These are phyloP conservation scores for Lophiostoma macrostomum DNA, from an alignment of 495 filamentous ascomycete species.

Conservation along the genomic window DNA sequence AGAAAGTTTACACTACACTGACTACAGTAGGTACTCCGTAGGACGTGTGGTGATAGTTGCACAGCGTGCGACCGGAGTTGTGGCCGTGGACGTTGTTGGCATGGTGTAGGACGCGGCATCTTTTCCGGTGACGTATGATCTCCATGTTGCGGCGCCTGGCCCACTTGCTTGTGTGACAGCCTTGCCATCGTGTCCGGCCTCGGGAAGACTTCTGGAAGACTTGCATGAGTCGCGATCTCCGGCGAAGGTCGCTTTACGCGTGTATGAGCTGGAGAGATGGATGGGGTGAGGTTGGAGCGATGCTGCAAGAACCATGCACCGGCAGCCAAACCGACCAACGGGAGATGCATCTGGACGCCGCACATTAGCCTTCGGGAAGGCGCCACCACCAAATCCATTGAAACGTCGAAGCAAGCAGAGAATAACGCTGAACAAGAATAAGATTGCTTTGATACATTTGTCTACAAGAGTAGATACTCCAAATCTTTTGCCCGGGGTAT, in stretches of 20 bases:
- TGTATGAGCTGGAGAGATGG: no score
- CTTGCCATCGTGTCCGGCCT: not conserved
- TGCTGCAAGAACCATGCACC: not conserved
- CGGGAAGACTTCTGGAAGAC: no score
- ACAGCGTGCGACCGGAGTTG: slow-evolving; percentile 15
- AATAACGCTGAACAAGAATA: slow-evolving; percentile 9
- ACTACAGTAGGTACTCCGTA: not conserved
- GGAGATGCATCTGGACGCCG: slow-evolving; percentile 7
- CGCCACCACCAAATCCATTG: no score
- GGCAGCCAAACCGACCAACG: not conserved
- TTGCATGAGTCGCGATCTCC: no score
- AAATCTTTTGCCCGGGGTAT: slow-evolving; percentile 24
- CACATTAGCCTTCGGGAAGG: no score
- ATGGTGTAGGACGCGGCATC: not conserved
- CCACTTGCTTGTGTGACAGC: no score
- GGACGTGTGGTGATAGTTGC: not conserved
- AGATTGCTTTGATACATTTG: slow-evolving; percentile 22
- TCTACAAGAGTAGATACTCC: slow-evolving; percentile 18
- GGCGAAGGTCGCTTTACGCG: no score
- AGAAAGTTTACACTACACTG: not conserved
- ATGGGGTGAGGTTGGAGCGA: slow-evolving; percentile 11
- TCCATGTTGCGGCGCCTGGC: no score
- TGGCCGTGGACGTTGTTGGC: slow-evolving; percentile 7
- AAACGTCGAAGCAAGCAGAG: slow-evolving; percentile 11
- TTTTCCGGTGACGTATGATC: slow-evolving; percentile 2